phyloP scores from a whole-genome alignment of 148 eudicot species.

The Cornus controversa region DNA sequence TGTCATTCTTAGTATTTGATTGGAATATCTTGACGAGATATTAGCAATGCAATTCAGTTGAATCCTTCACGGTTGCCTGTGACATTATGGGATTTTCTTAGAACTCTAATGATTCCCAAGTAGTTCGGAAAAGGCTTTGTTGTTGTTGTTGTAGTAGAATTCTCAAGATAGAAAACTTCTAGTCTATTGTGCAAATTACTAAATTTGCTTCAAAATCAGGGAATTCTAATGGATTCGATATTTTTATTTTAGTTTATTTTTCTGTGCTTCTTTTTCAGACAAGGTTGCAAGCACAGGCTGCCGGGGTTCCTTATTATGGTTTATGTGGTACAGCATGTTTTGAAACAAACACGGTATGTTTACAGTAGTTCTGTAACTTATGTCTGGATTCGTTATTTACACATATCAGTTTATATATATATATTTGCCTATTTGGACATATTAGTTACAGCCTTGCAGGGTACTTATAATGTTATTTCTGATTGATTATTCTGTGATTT shows the following conservation, averaged over 20 bases:
- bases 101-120: too few relatives aligned
- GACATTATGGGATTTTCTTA: neutral
- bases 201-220: neutral
- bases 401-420: too few relatives aligned
- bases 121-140: too few relatives aligned
- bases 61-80: neutral
- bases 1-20: neutral
- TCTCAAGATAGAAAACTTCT: neutral
- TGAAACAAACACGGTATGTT: constrained; percentile 53
- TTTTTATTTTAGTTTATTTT: too few relatives aligned
- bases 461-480: too few relatives aligned
- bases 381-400: neutral
- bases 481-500: too few relatives aligned
- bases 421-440: too few relatives aligned
- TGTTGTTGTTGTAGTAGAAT: neutral
- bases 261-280: constrained; percentile 49
- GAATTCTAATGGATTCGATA: neutral
- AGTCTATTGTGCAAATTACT: neutral
- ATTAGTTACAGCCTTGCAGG: too few relatives aligned
- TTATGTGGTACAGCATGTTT: constrained; percentile 45
- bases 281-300: constrained; percentile 98
- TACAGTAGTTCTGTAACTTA: neutral
- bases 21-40: neutral
- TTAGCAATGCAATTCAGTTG: neutral
- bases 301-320: constrained; percentile 60